Evolutionary conservation across 495 filamentous ascomycete genomes (phyloP), one percentile per base, ranked within the genome.

Genomic region (Penicillium cataractarum): DNA sequence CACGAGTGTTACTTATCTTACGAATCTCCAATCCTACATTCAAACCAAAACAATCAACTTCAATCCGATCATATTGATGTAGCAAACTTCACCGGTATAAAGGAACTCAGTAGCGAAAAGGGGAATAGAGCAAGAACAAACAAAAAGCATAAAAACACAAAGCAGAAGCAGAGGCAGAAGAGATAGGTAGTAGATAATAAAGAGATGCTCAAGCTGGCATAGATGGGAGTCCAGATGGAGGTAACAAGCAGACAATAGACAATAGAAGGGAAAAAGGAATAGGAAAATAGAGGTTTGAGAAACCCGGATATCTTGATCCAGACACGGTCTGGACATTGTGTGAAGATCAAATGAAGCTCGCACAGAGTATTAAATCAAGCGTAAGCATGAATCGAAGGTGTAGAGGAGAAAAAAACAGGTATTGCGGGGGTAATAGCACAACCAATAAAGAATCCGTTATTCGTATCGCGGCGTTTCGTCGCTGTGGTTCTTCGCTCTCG

Each of bases 81-180:
- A 60, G 44, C 59, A 63, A 69, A 39, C 40, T 60, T 57, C 58
- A 62, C 44, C 50, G 49, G 59, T 35, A 56, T 39, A 52, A 31
- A 52, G 12, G 40, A 61, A 69, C 57, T 59, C 55, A 70, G 61
- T 62, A 73, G 63, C 70, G 51, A 64, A 73, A 71, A 73, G 70
- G 70, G 70, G 70, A 73, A 73, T 73, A 73, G 65, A 71, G 68
- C 70, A 71, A 65, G 44, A 58, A 60, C 44, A 61, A 21, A 56
- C 49, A 58, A 15, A 32, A 60, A 58, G 19, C 58, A 60, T 22
- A 53, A 40, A 54, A 50, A 50, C 12, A 49, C 17, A 65, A 29
- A 54, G 31, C 29, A 62, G 24, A 55, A 46, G 29, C 62, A 59
- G 27, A 59, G 9, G 55, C 54, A 44, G 40, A 37, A 44, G 46